Evolutionary conservation across 345 rosid species (phyloP), one percentile per base, ranked within the genome.

Genomic region (Populus ilicifolia): DNA sequence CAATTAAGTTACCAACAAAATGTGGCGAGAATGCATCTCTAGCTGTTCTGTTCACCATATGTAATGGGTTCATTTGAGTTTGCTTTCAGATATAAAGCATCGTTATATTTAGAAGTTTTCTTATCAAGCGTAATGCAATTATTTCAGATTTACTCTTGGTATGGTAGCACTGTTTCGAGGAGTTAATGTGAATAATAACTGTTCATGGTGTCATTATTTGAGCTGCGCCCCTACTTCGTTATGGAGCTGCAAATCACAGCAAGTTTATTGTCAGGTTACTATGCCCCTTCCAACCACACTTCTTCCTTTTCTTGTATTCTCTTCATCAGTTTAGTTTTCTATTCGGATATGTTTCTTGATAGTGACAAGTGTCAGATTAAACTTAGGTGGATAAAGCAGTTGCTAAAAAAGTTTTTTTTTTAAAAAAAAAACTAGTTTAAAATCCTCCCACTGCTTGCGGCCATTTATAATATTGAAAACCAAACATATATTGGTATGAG

Each of bases 211-310:
- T 56, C 67, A 77, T 61, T 76, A 79, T 67, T 30, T 74, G 69
- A 80, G 77, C 62, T 75, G 77, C 62, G 44, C 75, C 52, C 77
- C 76, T 27, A 63, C 80, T n/a, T 66, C 70, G 38, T 59, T 78
- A 36, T 81, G 64, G 77, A 81, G 75, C 56, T 73, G 75, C 90
- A 89, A 85, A 67, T 72, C 85, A 25, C 80, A 67, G 12, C 77
- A 78, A 73, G 88, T 81, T 16, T 83, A 71, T 75, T 95, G 99
- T 69, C 76, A 88, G 94, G 97, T 95, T 86, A 86, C 67, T 69
- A 68, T 48, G 44, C 43, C 62, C 25, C 38, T n/a, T 30, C 20
- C 70, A 23, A 13, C 56, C 21, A 8, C 54, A 25, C 8, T 7
- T 13, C 5, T 27, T n/a, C n/a, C 69, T 36, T 41, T 72, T 46